These are phyloP conservation scores for Lipomyces japonicus DNA, from an alignment of 805 yeast species.

Conservation along the genomic window DNA sequence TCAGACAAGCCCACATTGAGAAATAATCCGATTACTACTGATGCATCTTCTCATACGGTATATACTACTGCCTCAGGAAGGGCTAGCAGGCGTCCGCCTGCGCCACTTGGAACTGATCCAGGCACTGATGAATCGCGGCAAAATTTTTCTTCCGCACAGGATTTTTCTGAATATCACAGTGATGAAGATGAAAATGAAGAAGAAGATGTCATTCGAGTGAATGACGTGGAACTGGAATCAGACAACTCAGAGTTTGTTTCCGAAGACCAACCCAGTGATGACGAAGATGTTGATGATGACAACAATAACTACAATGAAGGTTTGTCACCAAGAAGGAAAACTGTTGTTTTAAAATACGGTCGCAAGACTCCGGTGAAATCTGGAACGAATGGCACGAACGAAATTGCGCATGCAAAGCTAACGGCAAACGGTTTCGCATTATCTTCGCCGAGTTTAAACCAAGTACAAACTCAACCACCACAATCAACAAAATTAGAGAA, in stretches of 20 bases:
- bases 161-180: background rate
- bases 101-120: conserved; percentile 1
- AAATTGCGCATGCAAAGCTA: no score
- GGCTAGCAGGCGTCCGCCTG: conserved; percentile 21
- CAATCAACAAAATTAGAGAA: no score
- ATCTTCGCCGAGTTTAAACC: no score
- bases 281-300: background rate
- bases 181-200: conserved; percentile 12
- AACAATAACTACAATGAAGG: no score
- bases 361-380: no score
- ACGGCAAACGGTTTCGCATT: no score
- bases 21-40: conserved; percentile 9
- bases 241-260: no score
- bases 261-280: background rate
- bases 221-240: background rate
- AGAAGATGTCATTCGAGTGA: background rate
- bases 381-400: no score
- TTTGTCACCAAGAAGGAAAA: no score
- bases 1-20: conserved; percentile 3
- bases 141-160: no score
- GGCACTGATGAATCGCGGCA: conserved; percentile 6
- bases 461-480: no score
- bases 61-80: conserved; percentile 24
- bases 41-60: conserved; percentile 6
- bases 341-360: no score